Evolutionary conservation across 345 rosid genomes (phyloP), one percentile per base, ranked within the genome.

Genomic region (Aquilaria sinensis): DNA sequence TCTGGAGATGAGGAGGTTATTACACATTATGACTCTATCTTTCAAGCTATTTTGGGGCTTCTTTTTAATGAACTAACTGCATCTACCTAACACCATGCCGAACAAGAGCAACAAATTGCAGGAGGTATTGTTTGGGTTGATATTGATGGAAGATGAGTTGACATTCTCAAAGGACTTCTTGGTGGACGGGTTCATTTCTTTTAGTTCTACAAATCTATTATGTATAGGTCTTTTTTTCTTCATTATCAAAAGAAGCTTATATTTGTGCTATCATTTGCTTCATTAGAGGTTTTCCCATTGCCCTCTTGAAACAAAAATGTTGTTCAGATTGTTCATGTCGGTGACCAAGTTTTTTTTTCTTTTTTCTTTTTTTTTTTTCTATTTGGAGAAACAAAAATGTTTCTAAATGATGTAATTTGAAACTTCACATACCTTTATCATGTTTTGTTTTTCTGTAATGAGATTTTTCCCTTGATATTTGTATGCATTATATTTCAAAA

Each of bases 121-220:
- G 88, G 95, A 29, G 73, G 82, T 67, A 90, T 94, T 76, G 99
- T 88, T 56, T 89, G 80, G 76, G 84, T 90, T 56, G 80, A 90
- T 51, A 80, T 90, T 81, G 97, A 95, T 56, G 99, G 99, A 66
- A 88, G 87, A 81, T 88, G 89, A 29, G 83, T 90, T 75, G 96
- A 94, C 70, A 77, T 90, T 74, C 86, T 95, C 2, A 71, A 48
- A 46, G 87, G 75, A 72, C 79, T 89, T 67, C 83, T 90, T 47
- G 85, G 67, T 31, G 96, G 87, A 60, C 97, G 85, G 87, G 99
- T 94, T 68, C 10, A 12, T 8, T 51, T 8, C n/a, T 46, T 33
- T 12, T 2, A 13, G 33, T 30, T 55, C 61, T 29, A 53, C 50
- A 60, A 46, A 15, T 62, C 47, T 41, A 5, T 57, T 30, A 51